Evolutionary conservation across 192 early-diverging fungal genomes (phyloP), one percentile per base, ranked within the genome.

Genomic region (Spinellus fusiger): DNA sequence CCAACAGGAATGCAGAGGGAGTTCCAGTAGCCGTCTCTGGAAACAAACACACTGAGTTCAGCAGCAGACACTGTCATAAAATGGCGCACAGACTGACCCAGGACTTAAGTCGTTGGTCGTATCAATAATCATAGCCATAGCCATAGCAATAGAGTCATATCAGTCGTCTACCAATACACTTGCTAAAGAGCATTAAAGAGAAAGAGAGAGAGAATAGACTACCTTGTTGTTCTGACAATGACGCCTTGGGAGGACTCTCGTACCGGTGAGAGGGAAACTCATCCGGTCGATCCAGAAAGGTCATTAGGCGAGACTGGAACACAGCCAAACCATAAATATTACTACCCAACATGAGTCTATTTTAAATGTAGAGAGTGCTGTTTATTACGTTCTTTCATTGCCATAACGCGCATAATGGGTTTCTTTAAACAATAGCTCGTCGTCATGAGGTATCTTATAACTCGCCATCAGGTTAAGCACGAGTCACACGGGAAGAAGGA

Each of bases 221-320:
- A 44, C 40, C 40, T 44, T 44, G 29, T 34, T 56, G 31, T 49
- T 66, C 54, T 25, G 49, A 46, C 23, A 48, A 15, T 37, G 48
- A 34, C 32, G 71, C 50, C 16, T 53, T 58, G 1, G 71, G 61
- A 10, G 68, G 25, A 18, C 33, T 51, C 6, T 67, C 65, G 33
- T 59, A 55, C 15, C 65, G 60, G 18, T 49, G 47, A 15, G 71
- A 73, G 32, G 71, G 71, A 26, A 73, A 73, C 8, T 73, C 71
- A 9, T 63, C 52, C 1, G 61, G 48, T 22, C 56, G 61, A 32
- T 63, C 57, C 3, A 73, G 26, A 51, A 65, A 73, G 6, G 71
- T 73, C 23, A 48, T 40, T 46, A 73, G 47, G 2, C 62, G 35
- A 10, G 71, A 64, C 15, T 62, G 48, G 16, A 73, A 28, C 12